A percentile compares a stretch with the other conserved stretches of the same genome.
Conservation (phyloP, 2,329 filamentous ascomycete genomes). For the Phoma sp. region DNA sequence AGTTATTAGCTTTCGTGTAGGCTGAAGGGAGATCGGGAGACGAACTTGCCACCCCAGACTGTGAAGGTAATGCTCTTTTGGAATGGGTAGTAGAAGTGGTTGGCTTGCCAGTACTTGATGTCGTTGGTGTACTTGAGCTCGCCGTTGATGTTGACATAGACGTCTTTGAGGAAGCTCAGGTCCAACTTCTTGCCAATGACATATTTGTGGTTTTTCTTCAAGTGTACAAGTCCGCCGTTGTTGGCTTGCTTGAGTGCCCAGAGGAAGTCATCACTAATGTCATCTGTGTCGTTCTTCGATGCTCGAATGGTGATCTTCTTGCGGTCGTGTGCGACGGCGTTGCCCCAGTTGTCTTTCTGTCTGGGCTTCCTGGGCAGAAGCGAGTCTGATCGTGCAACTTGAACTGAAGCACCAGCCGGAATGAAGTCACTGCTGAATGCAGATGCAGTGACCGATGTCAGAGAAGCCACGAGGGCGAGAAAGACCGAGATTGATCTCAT, state of each 20-base stretch:
- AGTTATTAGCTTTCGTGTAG: conserved; percentile 8
- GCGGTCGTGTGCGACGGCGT: conserved; percentile 44
- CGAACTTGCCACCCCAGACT: conserved; percentile 65
- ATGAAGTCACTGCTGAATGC: conserved; percentile 15
- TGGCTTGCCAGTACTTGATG: conserved; percentile 57
- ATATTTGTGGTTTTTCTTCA: conserved; percentile 62
- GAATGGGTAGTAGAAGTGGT: conserved; percentile 59
- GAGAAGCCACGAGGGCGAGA: conserved; percentile 20
- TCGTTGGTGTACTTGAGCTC: conserved; percentile 58
- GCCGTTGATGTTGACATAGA: conserved; percentile 65
- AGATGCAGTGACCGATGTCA: conserved; percentile 22
- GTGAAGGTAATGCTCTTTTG: conserved; percentile 67
- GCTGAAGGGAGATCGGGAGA: background rate
- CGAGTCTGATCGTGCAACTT: conserved; percentile 7
- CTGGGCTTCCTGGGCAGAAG: conserved; percentile 17
- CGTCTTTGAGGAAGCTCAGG: conserved; percentile 63
- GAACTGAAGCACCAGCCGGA: conserved; percentile 27
- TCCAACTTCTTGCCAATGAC: conserved; percentile 66
- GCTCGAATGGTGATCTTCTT: conserved; percentile 59
- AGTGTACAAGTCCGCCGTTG: conserved; percentile 63
- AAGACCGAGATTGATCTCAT: conserved; percentile 31
- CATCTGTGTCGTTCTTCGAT: conserved; percentile 61
- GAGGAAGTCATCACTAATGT: conserved; percentile 63
- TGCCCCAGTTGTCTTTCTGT: conserved; percentile 40
- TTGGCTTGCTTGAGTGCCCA: conserved; percentile 63